Percentiles rank a stretch among this genome's conserved stretches.
These are phyloP conservation scores for Fusarium subtropicale DNA, from an alignment of 2,329 filamentous ascomycete genomes.

Conservation along the genomic window DNA sequence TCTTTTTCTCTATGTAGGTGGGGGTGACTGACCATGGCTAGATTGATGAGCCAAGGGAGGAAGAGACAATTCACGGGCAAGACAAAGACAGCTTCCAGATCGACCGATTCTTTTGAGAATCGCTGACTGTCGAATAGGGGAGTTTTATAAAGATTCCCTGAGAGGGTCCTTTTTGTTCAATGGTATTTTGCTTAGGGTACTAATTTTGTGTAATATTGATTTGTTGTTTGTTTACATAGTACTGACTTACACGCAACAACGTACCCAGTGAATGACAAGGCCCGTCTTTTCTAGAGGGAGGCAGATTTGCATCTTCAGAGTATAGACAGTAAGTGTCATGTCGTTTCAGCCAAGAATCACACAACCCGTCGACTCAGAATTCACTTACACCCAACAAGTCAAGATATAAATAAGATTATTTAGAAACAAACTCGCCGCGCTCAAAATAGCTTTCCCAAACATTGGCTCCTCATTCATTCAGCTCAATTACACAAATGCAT, in stretches of 20 bases:
- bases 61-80: slow-evolving; percentile 3
- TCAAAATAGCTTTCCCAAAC: slow-evolving; percentile 2
- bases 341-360: background rate
- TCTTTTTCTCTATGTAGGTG: background rate
- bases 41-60: slow-evolving; percentile 26
- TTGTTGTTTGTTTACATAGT: background rate
- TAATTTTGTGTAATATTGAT: background rate
- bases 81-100: slow-evolving; percentile 22
- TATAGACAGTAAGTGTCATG: background rate
- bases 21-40: background rate
- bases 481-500: background rate
- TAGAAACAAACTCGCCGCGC: slow-evolving; percentile 15
- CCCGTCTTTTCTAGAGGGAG: background rate
- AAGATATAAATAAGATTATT: background rate
- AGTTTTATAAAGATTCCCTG: background rate
- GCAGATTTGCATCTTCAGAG: background rate
- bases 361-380: slow-evolving; percentile 8
- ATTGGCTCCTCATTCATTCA: background rate
- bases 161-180: background rate
- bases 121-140: background rate
- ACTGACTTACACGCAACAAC: background rate
- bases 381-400: slow-evolving; percentile 15
- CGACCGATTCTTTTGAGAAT: slow-evolving; percentile 16
- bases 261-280: too few relatives aligned
- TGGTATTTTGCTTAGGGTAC: slow-evolving; percentile 4